Conservation (phyloP, 345 rosid genomes). For the Dimocarpus longan region DNA sequence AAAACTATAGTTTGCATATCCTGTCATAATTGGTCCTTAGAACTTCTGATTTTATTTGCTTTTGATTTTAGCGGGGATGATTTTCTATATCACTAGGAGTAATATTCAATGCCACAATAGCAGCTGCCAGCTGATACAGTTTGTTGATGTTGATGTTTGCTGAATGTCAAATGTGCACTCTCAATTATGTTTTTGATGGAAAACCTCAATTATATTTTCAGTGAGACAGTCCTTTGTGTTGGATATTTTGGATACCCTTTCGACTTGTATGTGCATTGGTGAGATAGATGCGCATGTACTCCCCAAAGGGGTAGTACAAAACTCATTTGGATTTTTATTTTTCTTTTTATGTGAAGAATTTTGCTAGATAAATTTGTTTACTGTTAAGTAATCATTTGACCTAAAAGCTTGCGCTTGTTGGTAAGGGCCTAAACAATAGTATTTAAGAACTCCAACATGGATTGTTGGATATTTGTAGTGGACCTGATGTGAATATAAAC, state of each 20-base stretch:
- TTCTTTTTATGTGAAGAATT: neutral
- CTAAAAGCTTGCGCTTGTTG: neutral
- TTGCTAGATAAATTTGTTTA: neutral
- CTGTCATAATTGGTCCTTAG: neutral
- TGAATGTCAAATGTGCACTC: neutral
- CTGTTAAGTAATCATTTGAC: neutral
- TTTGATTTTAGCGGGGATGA: neutral
- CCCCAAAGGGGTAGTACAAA: neutral
- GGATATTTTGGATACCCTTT: neutral
- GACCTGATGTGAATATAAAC: neutral
- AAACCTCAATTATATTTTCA: neutral
- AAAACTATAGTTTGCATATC: constrained; percentile 3
- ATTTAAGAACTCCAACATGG: neutral
- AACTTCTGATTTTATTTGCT: neutral
- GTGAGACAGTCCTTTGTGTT: constrained; percentile 8
- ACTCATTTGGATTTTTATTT: neutral
- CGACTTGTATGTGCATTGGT: neutral
- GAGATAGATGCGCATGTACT: neutral
- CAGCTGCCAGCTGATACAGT: neutral
- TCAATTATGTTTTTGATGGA: neutral
- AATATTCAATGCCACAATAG: neutral
- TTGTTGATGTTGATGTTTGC: neutral
- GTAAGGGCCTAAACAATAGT: neutral
- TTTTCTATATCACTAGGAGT: neutral
- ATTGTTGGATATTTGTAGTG: neutral